These are phyloP conservation scores for Cyclocybe cylindracea DNA, from an alignment of 768 basidiomycete genomes.

Conservation along the genomic window DNA sequence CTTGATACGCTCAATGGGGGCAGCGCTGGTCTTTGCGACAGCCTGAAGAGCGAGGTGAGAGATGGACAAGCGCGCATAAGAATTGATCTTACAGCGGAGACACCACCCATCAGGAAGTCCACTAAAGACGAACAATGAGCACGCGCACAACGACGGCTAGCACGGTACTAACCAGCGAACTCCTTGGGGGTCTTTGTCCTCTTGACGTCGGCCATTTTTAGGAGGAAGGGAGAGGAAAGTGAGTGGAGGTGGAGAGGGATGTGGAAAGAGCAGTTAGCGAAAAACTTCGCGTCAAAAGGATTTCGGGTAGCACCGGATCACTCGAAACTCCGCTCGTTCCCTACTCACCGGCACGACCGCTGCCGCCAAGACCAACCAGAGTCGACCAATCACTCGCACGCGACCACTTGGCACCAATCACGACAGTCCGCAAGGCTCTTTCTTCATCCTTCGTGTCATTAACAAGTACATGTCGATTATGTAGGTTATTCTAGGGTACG, in stretches of 20 bases:
- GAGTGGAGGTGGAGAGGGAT: slow-evolving; percentile 59
- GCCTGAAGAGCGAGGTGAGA: slow-evolving; percentile 55
- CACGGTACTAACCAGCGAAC: slow-evolving; percentile 66
- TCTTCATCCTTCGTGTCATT: slow-evolving; percentile 2
- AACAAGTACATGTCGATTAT: not conserved
- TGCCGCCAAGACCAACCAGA: not conserved
- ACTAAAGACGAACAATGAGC: slow-evolving; percentile 43
- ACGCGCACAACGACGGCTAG: slow-evolving; percentile 10
- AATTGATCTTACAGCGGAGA: slow-evolving; percentile 70
- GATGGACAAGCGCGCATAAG: not conserved
- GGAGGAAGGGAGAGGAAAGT: slow-evolving; percentile 39
- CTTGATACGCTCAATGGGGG: slow-evolving; percentile 99
- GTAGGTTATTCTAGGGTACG: slow-evolving; percentile 3
- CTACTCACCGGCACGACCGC: slow-evolving; percentile 16
- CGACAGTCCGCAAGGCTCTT: not conserved
- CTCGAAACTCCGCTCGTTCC: slow-evolving; percentile 42
- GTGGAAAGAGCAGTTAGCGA: slow-evolving; percentile 29
- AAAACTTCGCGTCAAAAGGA: slow-evolving; percentile 52
- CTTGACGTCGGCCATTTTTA: slow-evolving; percentile 79
- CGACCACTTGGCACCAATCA: no score
- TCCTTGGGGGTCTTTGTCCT: slow-evolving; percentile 91
- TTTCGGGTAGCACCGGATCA: slow-evolving; percentile 52
- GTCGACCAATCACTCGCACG: not conserved
- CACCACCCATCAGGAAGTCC: slow-evolving; percentile 97
- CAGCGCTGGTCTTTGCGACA: slow-evolving; percentile 98